Base-by-base conservation (phyloP, 2,329 filamentous ascomycete species). In the Fusarium sp. region DNA sequence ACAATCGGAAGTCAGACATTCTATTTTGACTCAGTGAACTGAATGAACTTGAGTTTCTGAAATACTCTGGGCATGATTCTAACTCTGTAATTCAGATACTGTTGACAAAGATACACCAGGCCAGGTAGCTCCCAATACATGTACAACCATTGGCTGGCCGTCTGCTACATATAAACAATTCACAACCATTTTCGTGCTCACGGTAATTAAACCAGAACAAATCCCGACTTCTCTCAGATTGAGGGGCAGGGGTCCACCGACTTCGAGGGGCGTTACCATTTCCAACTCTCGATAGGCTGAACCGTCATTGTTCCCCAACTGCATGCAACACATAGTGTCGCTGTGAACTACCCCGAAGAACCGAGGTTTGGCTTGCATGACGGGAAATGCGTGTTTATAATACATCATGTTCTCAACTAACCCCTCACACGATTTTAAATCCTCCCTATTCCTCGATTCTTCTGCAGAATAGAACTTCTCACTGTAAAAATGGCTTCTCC, bases 401-500 rank as follows among this genome's bases (percentile, higher is more conserved):
- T 63, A 59, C 51, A 54, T 48, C 35, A 60, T 55, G 47, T 67
- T 53, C 36, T 54, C 50, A 29, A 35, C 17, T 11, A 67, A 49
- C 61, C 61, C 64, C 64, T 69, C 67, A 66, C 56, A 17, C 14
- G 31, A 37, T 40, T 39, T 15, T 4, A 15, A 21, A 33, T 35
- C 14, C 46, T 48, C 40, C 39, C 18, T 25, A 15, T 29, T 50
- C 10, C 35, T 58, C 33, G 36, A n/a, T n/a, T 43, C 11, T 11
- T 13, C 5, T 41, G n/a, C 39, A 15, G 29, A 20, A 20, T 27
- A 27, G 4, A 45, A 27, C 15, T 11, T 11, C 39, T 21, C n/a
- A 23, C 20, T 21, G 39, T 13, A n/a, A 53, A 46, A 17, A 64
- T 78, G 76, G 59, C 72, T 33, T 43, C 72, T 42, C 56, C 77